Base-by-base conservation (phyloP, 495 filamentous ascomycete species). In the Penicillium malachiteum region DNA sequence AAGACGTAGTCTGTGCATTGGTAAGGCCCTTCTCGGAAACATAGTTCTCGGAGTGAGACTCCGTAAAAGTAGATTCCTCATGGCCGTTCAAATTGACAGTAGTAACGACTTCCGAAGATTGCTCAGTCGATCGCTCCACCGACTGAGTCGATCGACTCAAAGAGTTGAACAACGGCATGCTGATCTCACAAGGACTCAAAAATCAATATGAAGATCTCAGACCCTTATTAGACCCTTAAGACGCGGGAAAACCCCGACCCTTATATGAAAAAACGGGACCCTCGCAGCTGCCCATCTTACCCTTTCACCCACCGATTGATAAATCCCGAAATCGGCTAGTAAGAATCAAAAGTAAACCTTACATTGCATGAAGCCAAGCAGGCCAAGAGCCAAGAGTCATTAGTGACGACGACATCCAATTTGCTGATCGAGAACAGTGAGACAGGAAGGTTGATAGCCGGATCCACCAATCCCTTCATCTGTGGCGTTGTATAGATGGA, bases 331-430 rank as follows among this genome's bases (percentile, higher is more conserved):
- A 7, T 38, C 31, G 30, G 46, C 46, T 49, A 18, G 34, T 30
- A 11, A 14, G 43, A 11, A 46, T 31, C 10, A 21, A 21, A 26
- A 26, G n/a, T 21, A 26, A 31, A 31, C 5, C 12, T 13, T 21
- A 14, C 17, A 44, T 26, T 21, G 43, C 43, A 46, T 46, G 43
- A 46, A 46, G 43, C 43, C 43, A 46, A 18, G 43, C 21, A 46
- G 31, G 43, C 43, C 43, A 21, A 31, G 26, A 33, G 13, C 43
- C 26, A 33, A 32, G 12, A 9, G 3, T 18, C 26, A 32, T 31
- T 46, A 32, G 0, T 32, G 5, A 46, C 26, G 4, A 14, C 8
- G 5, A 3, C 26, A 46, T 46, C 10, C 31, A 10, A 32, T 46
- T 46, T 46, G 43, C 30, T 13, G 43, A 46, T 31, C 2, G n/a